phyloP scores from a whole-genome alignment of 768 basidiomycete genomes.

The Dentipellis sp. region DNA sequence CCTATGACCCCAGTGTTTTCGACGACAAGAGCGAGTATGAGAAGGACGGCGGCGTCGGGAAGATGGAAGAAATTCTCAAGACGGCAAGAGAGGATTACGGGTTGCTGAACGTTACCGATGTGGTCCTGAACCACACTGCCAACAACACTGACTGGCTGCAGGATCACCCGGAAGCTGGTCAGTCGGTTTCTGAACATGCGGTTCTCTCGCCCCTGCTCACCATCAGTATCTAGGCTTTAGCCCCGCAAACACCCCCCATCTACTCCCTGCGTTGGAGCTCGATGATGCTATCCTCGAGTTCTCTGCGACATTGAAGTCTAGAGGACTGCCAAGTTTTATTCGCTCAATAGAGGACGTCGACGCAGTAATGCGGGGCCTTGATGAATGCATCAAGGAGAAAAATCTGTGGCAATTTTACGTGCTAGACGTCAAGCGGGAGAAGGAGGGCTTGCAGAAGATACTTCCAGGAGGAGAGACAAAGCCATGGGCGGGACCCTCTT shows the following conservation, averaged over 20 bases:
- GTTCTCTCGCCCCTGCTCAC: background rate
- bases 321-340: slow-evolving; percentile 66
- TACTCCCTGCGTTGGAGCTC: slow-evolving; percentile 86
- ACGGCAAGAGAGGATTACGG: slow-evolving; percentile 81
- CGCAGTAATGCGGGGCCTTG: slow-evolving; percentile 53
- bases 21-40: slow-evolving; percentile 23
- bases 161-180: slow-evolving; percentile 94
- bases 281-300: slow-evolving; percentile 82
- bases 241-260: slow-evolving; percentile 84
- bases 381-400: slow-evolving; percentile 47
- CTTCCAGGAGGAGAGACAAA: slow-evolving; percentile 37
- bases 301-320: slow-evolving; percentile 52
- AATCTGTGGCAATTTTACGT: slow-evolving; percentile 95
- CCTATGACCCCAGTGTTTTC: slow-evolving; percentile 75
- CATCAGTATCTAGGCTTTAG: slow-evolving; percentile 57
- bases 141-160: slow-evolving; percentile 87
- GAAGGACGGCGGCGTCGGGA: slow-evolving; percentile 42
- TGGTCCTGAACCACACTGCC: slow-evolving; percentile 96
- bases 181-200: slow-evolving; percentile 15
- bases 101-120: slow-evolving; percentile 83
- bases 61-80: slow-evolving; percentile 56
- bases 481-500: slow-evolving; percentile 52
- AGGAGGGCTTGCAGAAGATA: slow-evolving; percentile 43
- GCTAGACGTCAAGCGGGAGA: slow-evolving; percentile 63
- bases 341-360: slow-evolving; percentile 61